Evolutionary conservation across 768 basidiomycete genomes (phyloP), one percentile per base, ranked within the genome.

Genomic region (Pleurotus platypus): DNA sequence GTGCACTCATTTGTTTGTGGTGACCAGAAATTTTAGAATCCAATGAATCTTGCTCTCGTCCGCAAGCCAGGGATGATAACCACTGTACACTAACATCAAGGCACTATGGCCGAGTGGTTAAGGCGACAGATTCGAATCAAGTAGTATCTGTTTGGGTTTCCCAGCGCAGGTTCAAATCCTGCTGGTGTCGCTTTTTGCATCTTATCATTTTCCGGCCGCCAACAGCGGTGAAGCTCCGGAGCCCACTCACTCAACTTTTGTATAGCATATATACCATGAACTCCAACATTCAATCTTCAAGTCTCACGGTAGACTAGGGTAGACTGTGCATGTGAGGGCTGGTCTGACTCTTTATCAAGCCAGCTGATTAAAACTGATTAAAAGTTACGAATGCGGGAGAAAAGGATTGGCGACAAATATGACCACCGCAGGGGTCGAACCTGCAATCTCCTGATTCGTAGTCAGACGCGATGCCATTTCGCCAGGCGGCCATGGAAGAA

Each of bases 381-480:
- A 5, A 26, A 26, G 24, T 26, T 26, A 5, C 24, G 5, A 26
- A 26, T 26, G 24, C 24, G 5, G 24, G 24, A 26, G 40, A 13
- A 42, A 13, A 5, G 8, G 0, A 7, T 42, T 16, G 8, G 16
- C 5, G 4, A 13, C 40, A 42, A 42, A 54, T 18, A 67, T 86
- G 86, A 88, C 85, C 87, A 86, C 86, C 82, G 84, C 86, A 90
- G 86, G 87, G 83, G 79, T 90, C 86, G 87, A 90, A 90, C 88
- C 86, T 89, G 86, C 87, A 88, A 89, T 88, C 88, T 90, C 87
- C 87, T 89, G 88, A 88, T 89, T 86, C 86, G 87, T 87, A 88
- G 87, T 88, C 86, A 89, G 86, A 89, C 87, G 87, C 87, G 87
- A 88, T 90, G 87, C 88, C 88, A 89, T 88, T 89, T 88, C 86